These are phyloP conservation scores for Capsicum chinense DNA, from an alignment of 257 asterid genomes.

Conservation along the genomic window DNA sequence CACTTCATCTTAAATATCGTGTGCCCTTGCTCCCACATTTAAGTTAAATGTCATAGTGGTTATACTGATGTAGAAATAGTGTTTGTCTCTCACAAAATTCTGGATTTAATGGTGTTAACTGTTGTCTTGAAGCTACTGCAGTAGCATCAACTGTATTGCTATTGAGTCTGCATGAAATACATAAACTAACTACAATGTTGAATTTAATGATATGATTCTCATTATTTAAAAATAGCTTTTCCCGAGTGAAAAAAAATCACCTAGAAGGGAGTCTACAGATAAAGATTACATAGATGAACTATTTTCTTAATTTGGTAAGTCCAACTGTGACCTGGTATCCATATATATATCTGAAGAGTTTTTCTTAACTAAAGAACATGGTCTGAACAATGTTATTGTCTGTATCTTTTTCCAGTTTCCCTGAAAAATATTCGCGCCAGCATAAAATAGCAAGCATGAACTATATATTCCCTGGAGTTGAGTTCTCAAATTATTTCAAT, in stretches of 20 bases:
- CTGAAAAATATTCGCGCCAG: background rate
- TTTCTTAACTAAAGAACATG: background rate
- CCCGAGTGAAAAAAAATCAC: background rate
- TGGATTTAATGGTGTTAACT: no score
- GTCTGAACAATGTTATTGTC: background rate
- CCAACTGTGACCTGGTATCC: background rate
- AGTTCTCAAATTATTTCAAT: background rate
- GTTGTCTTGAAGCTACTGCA: slow-evolving; percentile 32
- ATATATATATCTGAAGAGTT: background rate
- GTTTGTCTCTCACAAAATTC: slow-evolving; percentile 32
- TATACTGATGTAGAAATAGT: slow-evolving; percentile 43
- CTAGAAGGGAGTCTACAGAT: background rate
- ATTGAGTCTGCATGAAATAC: background rate
- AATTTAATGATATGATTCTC: slow-evolving; percentile 18
- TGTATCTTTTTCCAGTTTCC: background rate
- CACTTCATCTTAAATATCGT: no score
- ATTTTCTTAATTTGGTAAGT: background rate
- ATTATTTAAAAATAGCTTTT: background rate
- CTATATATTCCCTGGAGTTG: background rate
- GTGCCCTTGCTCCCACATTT: no score
- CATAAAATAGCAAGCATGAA: background rate
- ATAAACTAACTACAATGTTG: background rate
- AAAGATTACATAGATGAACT: background rate
- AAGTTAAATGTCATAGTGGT: slow-evolving; percentile 9
- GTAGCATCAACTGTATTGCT: background rate